Evolutionary conservation across 495 filamentous ascomycete genomes (phyloP).

Genomic region (Tuber magnatum): DNA sequence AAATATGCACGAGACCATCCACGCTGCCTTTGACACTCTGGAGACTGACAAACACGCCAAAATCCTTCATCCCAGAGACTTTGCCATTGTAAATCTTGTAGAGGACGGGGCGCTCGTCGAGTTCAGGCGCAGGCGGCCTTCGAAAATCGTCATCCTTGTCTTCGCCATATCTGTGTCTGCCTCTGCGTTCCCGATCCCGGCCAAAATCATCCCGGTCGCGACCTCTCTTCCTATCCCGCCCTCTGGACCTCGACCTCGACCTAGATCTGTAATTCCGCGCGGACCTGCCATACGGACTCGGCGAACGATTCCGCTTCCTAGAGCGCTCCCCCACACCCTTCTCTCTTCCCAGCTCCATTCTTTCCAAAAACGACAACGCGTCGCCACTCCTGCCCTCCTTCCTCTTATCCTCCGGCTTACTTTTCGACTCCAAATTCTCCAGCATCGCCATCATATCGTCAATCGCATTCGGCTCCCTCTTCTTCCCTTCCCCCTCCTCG

Average conservation of each 20-base stretch:
- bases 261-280: constrained; percentile 43
- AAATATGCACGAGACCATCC: constrained; percentile 92
- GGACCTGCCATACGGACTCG: constrained; percentile 22
- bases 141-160: constrained; percentile 57
- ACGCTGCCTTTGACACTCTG: constrained; percentile 73
- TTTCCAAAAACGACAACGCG: constrained; percentile 36
- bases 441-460: constrained; percentile 91
- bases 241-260: constrained; percentile 45
- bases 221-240: constrained; percentile 49
- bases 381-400: constrained; percentile 30
- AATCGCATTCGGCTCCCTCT: constrained; percentile 53
- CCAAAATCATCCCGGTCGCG: constrained; percentile 44
- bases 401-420: constrained; percentile 42
- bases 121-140: constrained; percentile 64
- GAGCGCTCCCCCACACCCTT: constrained; percentile 16
- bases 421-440: constrained; percentile 73
- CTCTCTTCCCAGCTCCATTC: constrained; percentile 24
- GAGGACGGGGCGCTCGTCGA: constrained; percentile 70
- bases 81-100: constrained; percentile 86
- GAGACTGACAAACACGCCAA: constrained; percentile 93
- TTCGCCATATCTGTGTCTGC: constrained; percentile 46
- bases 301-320: constrained; percentile 35
- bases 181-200: constrained; percentile 46
- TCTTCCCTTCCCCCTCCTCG: constrained; percentile 41
- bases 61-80: constrained; percentile 87